Evolutionary conservation across 2,329 filamentous ascomycete genomes (phyloP).

Genomic region (Venturiaceae sp.): DNA sequence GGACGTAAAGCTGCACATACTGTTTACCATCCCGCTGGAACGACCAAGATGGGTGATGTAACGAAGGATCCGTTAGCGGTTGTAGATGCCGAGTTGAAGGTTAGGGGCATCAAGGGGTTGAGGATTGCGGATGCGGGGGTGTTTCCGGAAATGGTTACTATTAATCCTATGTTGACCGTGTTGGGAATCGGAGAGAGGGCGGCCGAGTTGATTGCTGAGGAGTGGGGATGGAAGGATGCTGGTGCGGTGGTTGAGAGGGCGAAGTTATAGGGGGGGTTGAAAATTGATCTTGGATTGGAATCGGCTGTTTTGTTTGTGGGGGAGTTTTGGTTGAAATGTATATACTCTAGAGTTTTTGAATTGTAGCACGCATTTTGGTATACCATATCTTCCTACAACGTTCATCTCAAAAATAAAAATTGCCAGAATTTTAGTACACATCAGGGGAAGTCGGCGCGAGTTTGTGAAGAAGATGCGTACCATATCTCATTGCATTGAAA

Average conservation of each 20-base stretch:
- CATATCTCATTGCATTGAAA: not conserved
- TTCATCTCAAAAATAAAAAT: no score
- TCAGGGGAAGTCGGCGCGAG: no score
- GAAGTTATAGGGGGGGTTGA: slow-evolving; percentile 31
- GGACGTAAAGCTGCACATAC: slow-evolving; percentile 74
- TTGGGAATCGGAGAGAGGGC: slow-evolving; percentile 73
- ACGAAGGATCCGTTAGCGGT: slow-evolving; percentile 61
- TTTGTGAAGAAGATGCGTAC: no score
- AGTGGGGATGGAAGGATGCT: slow-evolving; percentile 54
- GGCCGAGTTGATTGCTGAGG: slow-evolving; percentile 72
- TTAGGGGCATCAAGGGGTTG: slow-evolving; percentile 62
- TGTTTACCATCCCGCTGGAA: slow-evolving; percentile 83
- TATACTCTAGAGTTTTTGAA: no score
- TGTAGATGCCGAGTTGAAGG: slow-evolving; percentile 64
- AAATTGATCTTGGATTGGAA: no score
- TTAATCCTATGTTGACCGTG: slow-evolving; percentile 89
- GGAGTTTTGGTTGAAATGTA: no score
- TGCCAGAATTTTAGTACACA: no score
- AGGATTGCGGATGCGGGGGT: slow-evolving; percentile 80
- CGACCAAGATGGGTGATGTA: slow-evolving; percentile 80
- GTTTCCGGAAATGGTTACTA: slow-evolving; percentile 77
- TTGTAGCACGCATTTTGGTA: no score
- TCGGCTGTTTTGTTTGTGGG: no score
- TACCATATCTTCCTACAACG: no score
- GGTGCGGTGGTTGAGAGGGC: slow-evolving; percentile 34